Conservation (phyloP, 2,329 filamentous ascomycete genomes). For the Tympanopsis confertula region DNA sequence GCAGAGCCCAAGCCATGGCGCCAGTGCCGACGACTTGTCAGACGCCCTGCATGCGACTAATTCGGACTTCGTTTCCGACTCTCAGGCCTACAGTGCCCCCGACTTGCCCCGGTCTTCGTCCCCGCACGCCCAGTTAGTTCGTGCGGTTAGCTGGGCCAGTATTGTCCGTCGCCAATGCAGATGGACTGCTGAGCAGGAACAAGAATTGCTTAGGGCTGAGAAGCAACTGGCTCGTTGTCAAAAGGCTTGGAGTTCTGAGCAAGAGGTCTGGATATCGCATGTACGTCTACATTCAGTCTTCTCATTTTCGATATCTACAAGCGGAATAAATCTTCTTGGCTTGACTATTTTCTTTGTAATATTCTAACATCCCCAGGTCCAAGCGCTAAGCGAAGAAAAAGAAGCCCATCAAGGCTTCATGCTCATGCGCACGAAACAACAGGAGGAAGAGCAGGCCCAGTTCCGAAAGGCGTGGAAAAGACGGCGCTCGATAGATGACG, state of each 20-base stretch:
- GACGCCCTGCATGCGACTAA: too few species aligned
- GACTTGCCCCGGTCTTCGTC: too few species aligned
- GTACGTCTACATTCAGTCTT: conserved; percentile 10
- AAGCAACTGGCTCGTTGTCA: conserved; percentile 17
- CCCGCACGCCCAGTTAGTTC: too few species aligned
- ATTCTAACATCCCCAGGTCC: too few species aligned
- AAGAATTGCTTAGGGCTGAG: conserved; percentile 12
- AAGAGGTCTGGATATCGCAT: conserved; percentile 18
- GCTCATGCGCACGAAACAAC: conserved; percentile 15
- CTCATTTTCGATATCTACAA: conserved; percentile 1
- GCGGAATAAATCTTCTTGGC: too few species aligned
- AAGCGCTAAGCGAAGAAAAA: conserved; percentile 17
- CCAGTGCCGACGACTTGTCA: too few species aligned
- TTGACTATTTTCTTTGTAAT: too few species aligned
- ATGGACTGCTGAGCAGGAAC: not conserved
- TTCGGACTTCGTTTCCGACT: too few species aligned
- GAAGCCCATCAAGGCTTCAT: conserved; percentile 17
- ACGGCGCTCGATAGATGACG: too few species aligned
- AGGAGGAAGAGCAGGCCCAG: conserved; percentile 16
- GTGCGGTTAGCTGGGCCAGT: too few species aligned
- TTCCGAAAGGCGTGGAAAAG: conserved; percentile 12
- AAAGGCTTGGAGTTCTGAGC: conserved; percentile 20
- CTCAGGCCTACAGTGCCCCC: too few species aligned
- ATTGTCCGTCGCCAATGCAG: not conserved
- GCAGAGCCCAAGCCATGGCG: too few species aligned